A percentile compares a stretch with the other conserved stretches of the same genome.
Conservation (phyloP, 306 rosid genomes). For the barrel medic (Medicago truncatula) region DNA sequence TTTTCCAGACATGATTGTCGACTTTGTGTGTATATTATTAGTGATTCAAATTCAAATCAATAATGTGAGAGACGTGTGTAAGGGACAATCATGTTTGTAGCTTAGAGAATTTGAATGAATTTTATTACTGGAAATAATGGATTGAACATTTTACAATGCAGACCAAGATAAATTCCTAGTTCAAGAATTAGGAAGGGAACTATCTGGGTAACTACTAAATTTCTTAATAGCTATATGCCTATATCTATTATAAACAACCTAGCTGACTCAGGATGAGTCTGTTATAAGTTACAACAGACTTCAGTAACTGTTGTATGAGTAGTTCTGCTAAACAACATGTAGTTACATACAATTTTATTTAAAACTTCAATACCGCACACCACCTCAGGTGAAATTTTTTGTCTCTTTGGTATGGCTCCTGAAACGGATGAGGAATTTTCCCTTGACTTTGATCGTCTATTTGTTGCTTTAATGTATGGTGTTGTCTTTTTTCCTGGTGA, state of each 20-base stretch:
- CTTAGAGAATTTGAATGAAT: neutral
- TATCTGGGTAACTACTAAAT: neutral
- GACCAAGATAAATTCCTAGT: conserved; percentile 9
- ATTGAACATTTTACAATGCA: conserved; percentile 7
- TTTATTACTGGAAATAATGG: neutral
- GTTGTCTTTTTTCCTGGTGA: conserved; percentile 1
- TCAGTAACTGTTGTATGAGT: neutral
- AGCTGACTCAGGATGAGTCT: neutral
- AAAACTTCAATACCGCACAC: neutral
- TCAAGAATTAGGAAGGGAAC: neutral
- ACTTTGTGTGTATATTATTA: neutral
- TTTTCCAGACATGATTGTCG: neutral
- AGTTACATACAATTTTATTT: conserved; percentile 14
- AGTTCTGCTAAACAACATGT: conserved; percentile 4
- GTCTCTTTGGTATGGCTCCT: conserved; percentile 4
- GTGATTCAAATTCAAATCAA: neutral
- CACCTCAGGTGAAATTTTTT: conserved; percentile 2
- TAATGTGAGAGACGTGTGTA: neutral
- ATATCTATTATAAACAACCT: conserved; percentile 8
- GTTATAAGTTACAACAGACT: neutral
- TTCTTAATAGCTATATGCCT: neutral
- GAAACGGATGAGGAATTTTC: conserved; percentile 26
- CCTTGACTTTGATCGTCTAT: conserved; percentile 10
- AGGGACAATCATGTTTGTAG: neutral
- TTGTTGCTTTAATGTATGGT: conserved; percentile 14